Conservation (phyloP, 176 grass and related monocot genomes). For the Phoenix dactylifera region DNA sequence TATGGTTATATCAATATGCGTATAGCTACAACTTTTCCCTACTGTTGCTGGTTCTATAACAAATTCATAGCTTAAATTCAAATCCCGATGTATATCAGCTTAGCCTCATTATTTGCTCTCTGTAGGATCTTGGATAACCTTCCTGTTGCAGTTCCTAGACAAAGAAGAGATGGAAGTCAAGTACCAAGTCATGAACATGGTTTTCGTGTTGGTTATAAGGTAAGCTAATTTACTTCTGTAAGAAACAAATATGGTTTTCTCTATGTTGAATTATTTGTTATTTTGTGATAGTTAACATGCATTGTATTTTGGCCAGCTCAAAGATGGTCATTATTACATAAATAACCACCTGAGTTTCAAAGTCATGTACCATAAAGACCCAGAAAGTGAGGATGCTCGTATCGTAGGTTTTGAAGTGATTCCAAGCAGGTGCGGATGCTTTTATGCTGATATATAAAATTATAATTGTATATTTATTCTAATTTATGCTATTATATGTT, state of each 20-base stretch:
- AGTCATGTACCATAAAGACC: constrained; percentile 62
- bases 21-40: too few species aligned
- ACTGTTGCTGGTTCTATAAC: too few species aligned
- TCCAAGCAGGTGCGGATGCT: constrained; percentile 48
- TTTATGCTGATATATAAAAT: constrained; percentile 10
- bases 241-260: too few species aligned
- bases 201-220: constrained; percentile 79
- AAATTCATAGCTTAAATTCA: too few species aligned
- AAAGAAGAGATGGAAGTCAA: constrained; percentile 55
- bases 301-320: constrained; percentile 35
- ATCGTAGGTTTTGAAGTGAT: constrained; percentile 86
- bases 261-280: neutral
- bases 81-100: neutral
- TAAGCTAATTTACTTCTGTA: constrained; percentile 6
- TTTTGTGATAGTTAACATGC: constrained; percentile 19
- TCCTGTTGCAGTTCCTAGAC: constrained; percentile 65
- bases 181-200: constrained; percentile 59
- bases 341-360: constrained; percentile 79
- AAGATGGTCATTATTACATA: constrained; percentile 77
- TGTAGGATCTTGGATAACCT: constrained; percentile 78
- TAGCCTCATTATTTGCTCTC: neutral
- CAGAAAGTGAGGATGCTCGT: constrained; percentile 41
- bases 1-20: too few species aligned
- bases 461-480: neutral
- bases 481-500: neutral